These are phyloP conservation scores for Blastobotrys persicus DNA, from an alignment of 1,139 yeast species.

Conservation along the genomic window DNA sequence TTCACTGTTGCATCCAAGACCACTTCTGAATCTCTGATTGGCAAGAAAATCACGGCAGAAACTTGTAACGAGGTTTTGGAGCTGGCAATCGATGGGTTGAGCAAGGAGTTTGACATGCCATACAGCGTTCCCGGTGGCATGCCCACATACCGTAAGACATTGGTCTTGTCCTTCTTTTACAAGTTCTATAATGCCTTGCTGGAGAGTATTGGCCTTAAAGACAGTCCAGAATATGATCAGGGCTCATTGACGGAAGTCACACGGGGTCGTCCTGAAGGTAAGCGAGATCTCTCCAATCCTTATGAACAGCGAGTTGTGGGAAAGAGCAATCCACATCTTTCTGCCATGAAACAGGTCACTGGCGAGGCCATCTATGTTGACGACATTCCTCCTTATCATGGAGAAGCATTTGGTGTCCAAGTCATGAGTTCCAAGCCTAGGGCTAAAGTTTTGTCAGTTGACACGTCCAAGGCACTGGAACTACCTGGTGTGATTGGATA, in stretches of 20 bases:
- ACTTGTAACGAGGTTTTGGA: slow-evolving; percentile 31
- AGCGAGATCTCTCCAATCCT: slow-evolving; percentile 41
- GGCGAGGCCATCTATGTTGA: slow-evolving; percentile 48
- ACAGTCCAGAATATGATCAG: slow-evolving; percentile 26
- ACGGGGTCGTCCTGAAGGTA: slow-evolving; percentile 39
- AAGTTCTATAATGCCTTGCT: slow-evolving; percentile 40
- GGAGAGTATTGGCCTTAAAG: slow-evolving; percentile 13
- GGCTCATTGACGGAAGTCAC: slow-evolving; percentile 39
- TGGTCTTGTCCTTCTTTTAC: slow-evolving; percentile 45
- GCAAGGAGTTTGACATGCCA: slow-evolving; percentile 40
- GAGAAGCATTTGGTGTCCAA: slow-evolving; percentile 44
- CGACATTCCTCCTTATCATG: slow-evolving; percentile 43
- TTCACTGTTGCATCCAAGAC: slow-evolving; percentile 42
- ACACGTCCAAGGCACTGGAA: slow-evolving; percentile 39
- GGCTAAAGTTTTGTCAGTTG: slow-evolving; percentile 43
- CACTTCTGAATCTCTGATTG: slow-evolving; percentile 35
- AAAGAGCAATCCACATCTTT: slow-evolving; percentile 42
- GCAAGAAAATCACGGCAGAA: slow-evolving; percentile 27
- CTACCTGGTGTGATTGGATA: slow-evolving; percentile 44
- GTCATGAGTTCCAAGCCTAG: slow-evolving; percentile 44
- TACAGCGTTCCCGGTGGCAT: slow-evolving; percentile 49
- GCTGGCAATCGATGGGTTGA: slow-evolving; percentile 34
- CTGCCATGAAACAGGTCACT: slow-evolving; percentile 45
- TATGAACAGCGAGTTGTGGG: slow-evolving; percentile 41
- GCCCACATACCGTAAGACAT: slow-evolving; percentile 45